Evolutionary conservation across 208 protist species (phyloP).

Genomic region (Trypanosoma rangeli): DNA sequence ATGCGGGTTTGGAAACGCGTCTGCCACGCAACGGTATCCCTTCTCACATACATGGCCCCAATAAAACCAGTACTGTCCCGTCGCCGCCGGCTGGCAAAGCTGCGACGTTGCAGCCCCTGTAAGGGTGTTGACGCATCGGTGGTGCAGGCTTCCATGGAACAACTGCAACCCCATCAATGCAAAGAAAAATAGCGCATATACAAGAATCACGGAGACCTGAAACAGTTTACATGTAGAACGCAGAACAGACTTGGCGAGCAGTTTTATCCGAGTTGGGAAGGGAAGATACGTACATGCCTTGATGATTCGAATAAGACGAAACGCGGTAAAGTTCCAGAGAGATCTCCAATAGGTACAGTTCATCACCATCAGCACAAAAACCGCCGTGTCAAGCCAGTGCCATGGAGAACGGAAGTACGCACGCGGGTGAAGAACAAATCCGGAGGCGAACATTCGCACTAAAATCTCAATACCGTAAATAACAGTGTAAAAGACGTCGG

Average conservation of each 20-base stretch:
- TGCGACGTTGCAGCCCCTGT: slow-evolving; percentile 50
- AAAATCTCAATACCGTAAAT: slow-evolving; percentile 85
- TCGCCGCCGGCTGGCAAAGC: slow-evolving; percentile 58
- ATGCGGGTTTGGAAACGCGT: slow-evolving; percentile 74
- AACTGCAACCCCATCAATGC: slow-evolving; percentile 83
- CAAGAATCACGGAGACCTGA: slow-evolving; percentile 63
- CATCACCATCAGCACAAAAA: slow-evolving; percentile 76
- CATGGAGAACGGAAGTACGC: slow-evolving; percentile 90
- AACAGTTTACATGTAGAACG: slow-evolving; percentile 77
- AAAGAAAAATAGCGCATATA: slow-evolving; percentile 91
- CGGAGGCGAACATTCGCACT: slow-evolving; percentile 80
- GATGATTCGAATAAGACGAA: slow-evolving; percentile 83
- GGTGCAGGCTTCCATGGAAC: slow-evolving; percentile 74
- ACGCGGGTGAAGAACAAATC: slow-evolving; percentile 74
- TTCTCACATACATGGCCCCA: slow-evolving; percentile 63
- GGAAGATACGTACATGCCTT: slow-evolving; percentile 82
- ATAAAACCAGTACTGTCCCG: slow-evolving; percentile 66
- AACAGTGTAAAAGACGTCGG: slow-evolving; percentile 86
- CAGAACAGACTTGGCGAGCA: slow-evolving; percentile 86
- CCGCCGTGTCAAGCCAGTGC: slow-evolving; percentile 91
- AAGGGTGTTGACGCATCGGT: slow-evolving; percentile 75
- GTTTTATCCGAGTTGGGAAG: slow-evolving; percentile 70
- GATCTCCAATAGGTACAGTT: slow-evolving; percentile 72
- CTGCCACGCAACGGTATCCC: slow-evolving; percentile 52
- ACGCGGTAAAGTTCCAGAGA: slow-evolving; percentile 86